A percentile compares a stretch with the other conserved stretches of the same genome.
These are phyloP conservation scores for Emergomyces orientalis DNA, from an alignment of 2,329 filamentous ascomycete genomes.

Conservation along the genomic window DNA sequence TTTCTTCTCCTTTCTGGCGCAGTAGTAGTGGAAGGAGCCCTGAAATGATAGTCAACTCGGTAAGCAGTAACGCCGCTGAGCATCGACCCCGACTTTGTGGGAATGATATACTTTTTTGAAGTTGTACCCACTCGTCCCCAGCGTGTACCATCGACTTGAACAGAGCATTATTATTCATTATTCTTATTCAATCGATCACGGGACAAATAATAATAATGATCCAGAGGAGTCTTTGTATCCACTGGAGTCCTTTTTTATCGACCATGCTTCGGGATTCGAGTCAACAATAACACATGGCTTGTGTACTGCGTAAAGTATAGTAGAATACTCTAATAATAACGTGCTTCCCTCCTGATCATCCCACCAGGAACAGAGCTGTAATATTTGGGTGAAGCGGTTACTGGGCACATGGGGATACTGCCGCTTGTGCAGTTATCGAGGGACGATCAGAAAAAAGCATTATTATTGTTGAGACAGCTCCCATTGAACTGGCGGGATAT, in stretches of 20 bases:
- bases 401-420: background rate
- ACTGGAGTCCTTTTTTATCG: background rate
- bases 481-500: background rate
- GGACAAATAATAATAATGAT: background rate
- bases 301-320: background rate
- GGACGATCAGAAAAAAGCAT: background rate
- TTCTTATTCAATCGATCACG: background rate
- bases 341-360: background rate
- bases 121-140: constrained; percentile 1
- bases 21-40: background rate
- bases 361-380: background rate
- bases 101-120: background rate
- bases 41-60: constrained; percentile 7
- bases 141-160: constrained; percentile 2
- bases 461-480: background rate
- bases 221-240: background rate
- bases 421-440: background rate
- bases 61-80: background rate
- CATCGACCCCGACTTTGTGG: background rate
- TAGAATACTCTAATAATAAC: too few species aligned
- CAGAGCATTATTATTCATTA: background rate
- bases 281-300: background rate
- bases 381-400: background rate
- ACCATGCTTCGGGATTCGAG: background rate
- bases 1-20: constrained; percentile 2